These are phyloP conservation scores for Myochromella boudieri DNA, from an alignment of 768 basidiomycete species.

Conservation along the genomic window DNA sequence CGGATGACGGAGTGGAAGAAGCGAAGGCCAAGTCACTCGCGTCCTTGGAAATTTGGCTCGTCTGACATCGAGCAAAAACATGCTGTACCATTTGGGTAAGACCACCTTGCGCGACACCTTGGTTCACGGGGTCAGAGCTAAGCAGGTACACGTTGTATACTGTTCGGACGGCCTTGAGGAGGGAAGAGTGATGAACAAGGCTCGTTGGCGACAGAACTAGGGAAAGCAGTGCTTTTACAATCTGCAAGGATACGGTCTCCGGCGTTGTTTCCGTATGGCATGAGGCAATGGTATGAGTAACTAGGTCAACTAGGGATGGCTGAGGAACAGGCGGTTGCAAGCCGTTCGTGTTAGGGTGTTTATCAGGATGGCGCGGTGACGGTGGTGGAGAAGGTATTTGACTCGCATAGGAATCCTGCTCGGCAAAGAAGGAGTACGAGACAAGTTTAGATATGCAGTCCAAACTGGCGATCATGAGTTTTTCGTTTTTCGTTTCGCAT, in stretches of 20 bases:
- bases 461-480: conserved; percentile 93
- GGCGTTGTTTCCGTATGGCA: conserved; percentile 88
- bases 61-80: conserved; percentile 81
- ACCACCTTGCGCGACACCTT: conserved; percentile 97
- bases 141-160: conserved; percentile 98
- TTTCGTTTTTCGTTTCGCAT: conserved; percentile 92
- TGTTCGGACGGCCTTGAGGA: conserved; percentile 94
- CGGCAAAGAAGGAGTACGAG: conserved; percentile 95
- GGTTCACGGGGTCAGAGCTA: conserved; percentile 87
- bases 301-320: conserved; percentile 85
- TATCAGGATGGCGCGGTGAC: conserved; percentile 56
- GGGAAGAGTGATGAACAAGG: conserved; percentile 91
- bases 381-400: conserved; percentile 73
- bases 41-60: conserved; percentile 25
- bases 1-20: conserved; percentile 15
- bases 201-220: conserved; percentile 85
- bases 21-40: conserved; percentile 16
- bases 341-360: conserved; percentile 37
- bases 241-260: conserved; percentile 91
- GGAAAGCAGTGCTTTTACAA: conserved; percentile 92
- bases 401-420: conserved; percentile 43
- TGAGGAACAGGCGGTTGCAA: conserved; percentile 53
- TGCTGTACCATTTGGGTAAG: conserved; percentile 98
- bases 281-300: conserved; percentile 91
- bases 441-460: conserved; percentile 98